Evolutionary conservation across 106 monocot species (phyloP).

Genomic region (Apostasia shenzhenica): DNA sequence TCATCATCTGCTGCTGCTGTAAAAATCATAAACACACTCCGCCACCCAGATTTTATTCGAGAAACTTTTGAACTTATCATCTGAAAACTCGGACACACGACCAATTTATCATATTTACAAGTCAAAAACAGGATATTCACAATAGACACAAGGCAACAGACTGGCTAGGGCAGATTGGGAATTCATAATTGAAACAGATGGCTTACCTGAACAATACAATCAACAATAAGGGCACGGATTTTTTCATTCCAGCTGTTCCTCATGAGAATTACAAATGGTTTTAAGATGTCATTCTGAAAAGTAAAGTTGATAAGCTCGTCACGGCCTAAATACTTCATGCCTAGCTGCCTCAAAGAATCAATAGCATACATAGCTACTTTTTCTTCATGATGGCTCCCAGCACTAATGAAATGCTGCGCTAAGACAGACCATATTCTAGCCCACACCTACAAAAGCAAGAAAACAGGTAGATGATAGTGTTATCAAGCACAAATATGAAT

Average conservation of each 20-base stretch:
- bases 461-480: background rate
- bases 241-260: constrained; percentile 74
- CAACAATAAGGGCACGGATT: constrained; percentile 88
- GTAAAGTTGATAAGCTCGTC: constrained; percentile 92
- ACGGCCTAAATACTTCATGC: constrained; percentile 97
- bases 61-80: constrained; percentile 95
- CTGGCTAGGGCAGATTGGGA: background rate
- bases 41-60: constrained; percentile 98
- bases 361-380: constrained; percentile 97
- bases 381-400: constrained; percentile 92
- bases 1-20: constrained; percentile 94
- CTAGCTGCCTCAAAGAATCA: constrained; percentile 90
- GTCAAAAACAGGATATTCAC: background rate
- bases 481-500: constrained; percentile 5
- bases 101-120: background rate
- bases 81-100: constrained; percentile 25
- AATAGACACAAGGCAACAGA: background rate
- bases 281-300: constrained; percentile 96
- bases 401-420: constrained; percentile 87
- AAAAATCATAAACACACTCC: constrained; percentile 98
- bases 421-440: constrained; percentile 97
- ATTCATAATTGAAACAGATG: too few relatives aligned
- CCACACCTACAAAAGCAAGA: constrained; percentile 61
- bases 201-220: constrained; percentile 92
- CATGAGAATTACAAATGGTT: constrained; percentile 99